Evolutionary conservation across 305 asterid species (phyloP).

Genomic region (Nicotiana rustica): DNA sequence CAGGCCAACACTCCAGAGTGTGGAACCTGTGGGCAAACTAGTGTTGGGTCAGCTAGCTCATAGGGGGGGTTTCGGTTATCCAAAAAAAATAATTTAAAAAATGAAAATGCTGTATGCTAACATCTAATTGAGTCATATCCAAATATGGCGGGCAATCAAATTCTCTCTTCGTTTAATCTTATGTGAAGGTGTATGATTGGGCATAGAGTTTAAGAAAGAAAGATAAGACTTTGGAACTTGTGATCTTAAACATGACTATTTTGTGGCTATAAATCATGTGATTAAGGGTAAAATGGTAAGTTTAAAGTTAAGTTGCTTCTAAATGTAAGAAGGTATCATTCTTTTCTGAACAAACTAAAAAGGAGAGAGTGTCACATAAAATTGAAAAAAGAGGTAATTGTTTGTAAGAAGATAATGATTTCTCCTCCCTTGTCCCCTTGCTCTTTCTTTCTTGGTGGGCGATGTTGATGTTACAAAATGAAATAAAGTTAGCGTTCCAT

Average conservation of each 20-base stretch:
- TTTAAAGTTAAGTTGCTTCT: too few relatives aligned
- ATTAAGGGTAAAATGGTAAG: too few relatives aligned
- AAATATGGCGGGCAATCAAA: neutral
- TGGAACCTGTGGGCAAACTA: neutral
- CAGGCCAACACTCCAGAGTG: neutral
- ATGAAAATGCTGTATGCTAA: neutral
- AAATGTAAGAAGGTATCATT: too few relatives aligned
- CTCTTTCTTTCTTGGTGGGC: neutral
- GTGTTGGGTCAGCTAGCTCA: neutral
- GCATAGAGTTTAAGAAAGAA: too few relatives aligned
- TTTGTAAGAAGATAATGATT: neutral
- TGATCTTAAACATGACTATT: too few relatives aligned
- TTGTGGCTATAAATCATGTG: too few relatives aligned
- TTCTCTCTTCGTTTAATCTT: too few relatives aligned
- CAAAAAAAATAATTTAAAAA: neutral
- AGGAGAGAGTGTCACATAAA: too few relatives aligned
- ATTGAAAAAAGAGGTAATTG: neutral
- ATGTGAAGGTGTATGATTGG: too few relatives aligned
- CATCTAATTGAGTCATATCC: slow-evolving; percentile 17
- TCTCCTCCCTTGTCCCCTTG: neutral
- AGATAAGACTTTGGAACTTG: too few relatives aligned
- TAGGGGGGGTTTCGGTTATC: neutral
- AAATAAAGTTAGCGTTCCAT: neutral
- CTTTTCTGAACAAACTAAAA: too few relatives aligned
- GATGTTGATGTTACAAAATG: neutral